Evolutionary conservation across 2,329 filamentous ascomycete genomes (phyloP).

Genomic region (Dothideomycetes sp.): DNA sequence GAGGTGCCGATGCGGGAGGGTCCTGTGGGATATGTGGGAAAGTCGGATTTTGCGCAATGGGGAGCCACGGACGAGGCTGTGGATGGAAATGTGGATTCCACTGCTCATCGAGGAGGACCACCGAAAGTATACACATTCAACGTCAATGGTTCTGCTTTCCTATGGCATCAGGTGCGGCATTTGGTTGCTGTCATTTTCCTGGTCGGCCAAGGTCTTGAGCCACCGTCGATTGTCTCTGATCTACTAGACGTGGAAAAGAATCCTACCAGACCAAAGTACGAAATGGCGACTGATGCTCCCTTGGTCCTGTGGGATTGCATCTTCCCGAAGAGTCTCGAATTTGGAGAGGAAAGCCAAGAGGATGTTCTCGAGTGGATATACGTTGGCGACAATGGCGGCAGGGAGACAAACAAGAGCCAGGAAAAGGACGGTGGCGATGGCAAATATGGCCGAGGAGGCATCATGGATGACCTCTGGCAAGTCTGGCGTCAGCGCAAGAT

Average conservation of each 20-base stretch:
- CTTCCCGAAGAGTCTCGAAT: constrained; percentile 39
- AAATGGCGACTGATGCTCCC: constrained; percentile 81
- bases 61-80: constrained; percentile 4
- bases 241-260: constrained; percentile 63
- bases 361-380: constrained; percentile 71
- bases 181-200: constrained; percentile 91
- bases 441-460: constrained; percentile 53
- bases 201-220: constrained; percentile 78
- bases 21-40: constrained; percentile 45
- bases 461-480: constrained; percentile 69
- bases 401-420: constrained; percentile 18
- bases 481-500: constrained; percentile 78
- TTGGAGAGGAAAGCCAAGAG: constrained; percentile 25
- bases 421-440: constrained; percentile 34
- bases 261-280: constrained; percentile 72
- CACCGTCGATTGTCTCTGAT: constrained; percentile 58
- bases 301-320: constrained; percentile 94
- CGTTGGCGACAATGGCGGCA: constrained; percentile 52
- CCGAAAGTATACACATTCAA: constrained; percentile 77
- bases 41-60: constrained; percentile 32
- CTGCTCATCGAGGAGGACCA: constrained; percentile 3
- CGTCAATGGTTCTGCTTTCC: constrained; percentile 80
- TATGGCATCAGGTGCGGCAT: constrained; percentile 97
- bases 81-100: not conserved
- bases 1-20: constrained; percentile 39